Evolutionary conservation across 2,329 filamentous ascomycete genomes (phyloP), one percentile per base, ranked within the genome.

Genomic region (Monilinia laxa): DNA sequence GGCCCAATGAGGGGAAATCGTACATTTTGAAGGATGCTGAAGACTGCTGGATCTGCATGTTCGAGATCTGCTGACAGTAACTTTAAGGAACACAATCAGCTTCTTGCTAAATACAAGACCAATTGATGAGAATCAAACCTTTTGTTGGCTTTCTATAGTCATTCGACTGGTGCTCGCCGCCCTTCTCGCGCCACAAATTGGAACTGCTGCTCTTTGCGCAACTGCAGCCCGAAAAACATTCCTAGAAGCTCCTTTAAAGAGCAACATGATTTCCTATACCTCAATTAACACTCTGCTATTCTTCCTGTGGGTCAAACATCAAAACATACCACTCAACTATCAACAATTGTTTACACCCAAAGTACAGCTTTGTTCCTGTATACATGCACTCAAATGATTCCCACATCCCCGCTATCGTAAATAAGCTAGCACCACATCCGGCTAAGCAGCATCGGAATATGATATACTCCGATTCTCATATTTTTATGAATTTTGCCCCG

Each of bases 11-110:
- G 58, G 45, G 42, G 57, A 35, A 47, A 49, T 62, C 60, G 74
- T 80, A 96, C 93, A 85, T 93, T 94, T 79, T 96, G 90, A 73
- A 98, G 87, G 74, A 98, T 97, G 64, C 91, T 87, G 78, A 88
- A 96, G 71, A 98, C 90, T 60, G 88, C 83, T 55, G 94, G 92
- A 78, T 98, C 95, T 71, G 92, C 92, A 75, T 95, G 85, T 77
- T 93, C 84, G 63, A 99, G 85, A 76, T 90, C 84, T 66, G 90
- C 85, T 57, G 90, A 86, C 64, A 99, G 88, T 65, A 97, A 81
- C 93, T 97, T 40, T 65, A 31, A 62, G 23, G 38, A 53, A 67
- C 25, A 65, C 45, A 23, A 65, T 72, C 63, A 73, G 68, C 38
- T 65, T 65, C 53, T 45, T 23, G 55, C 20, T 20, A 23, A 11